These are phyloP conservation scores for Debaryomycetaceae sp. DNA, from an alignment of 1,139 yeast genomes.

Conservation along the genomic window DNA sequence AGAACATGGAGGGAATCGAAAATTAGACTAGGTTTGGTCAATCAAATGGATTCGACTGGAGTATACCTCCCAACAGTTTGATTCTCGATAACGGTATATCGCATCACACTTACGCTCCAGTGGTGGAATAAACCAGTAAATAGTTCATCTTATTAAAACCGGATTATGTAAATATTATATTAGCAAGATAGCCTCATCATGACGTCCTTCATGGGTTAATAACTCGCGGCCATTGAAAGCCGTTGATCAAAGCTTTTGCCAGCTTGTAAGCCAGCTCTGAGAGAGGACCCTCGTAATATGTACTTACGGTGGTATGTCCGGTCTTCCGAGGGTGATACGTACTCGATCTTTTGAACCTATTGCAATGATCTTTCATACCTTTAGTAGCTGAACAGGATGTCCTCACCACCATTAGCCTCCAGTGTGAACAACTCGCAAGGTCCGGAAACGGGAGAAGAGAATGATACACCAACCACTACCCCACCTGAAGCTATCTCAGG, in stretches of 20 bases:
- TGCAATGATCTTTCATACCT: not conserved
- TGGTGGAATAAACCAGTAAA: too few relatives aligned
- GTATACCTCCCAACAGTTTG: too few relatives aligned
- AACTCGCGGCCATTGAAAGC: too few relatives aligned
- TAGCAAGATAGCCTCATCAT: not conserved
- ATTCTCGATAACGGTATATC: too few relatives aligned
- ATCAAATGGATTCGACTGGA: too few relatives aligned
- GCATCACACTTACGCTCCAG: too few relatives aligned
- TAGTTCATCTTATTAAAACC: not conserved
- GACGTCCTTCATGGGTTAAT: too few relatives aligned
- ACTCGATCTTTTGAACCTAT: not conserved
- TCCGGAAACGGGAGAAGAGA: constrained; percentile 2
- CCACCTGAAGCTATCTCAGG: constrained; percentile 7
- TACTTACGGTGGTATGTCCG: not conserved
- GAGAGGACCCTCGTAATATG: too few relatives aligned
- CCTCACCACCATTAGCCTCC: constrained; percentile 6
- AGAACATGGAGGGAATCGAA: not conserved
- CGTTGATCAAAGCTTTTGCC: too few relatives aligned
- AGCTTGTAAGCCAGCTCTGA: too few relatives aligned
- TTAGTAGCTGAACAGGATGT: constrained; percentile 4
- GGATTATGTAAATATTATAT: not conserved
- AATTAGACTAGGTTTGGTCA: not conserved
- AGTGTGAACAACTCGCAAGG: constrained; percentile 7
- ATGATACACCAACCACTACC: constrained; percentile 9
- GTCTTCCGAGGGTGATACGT: constrained; percentile 8